Percentiles rank a stretch among this genome's conserved stretches.
Evolutionary conservation across 345 rosid genomes (phyloP).

Genomic region (Lagerstroemia speciosa): DNA sequence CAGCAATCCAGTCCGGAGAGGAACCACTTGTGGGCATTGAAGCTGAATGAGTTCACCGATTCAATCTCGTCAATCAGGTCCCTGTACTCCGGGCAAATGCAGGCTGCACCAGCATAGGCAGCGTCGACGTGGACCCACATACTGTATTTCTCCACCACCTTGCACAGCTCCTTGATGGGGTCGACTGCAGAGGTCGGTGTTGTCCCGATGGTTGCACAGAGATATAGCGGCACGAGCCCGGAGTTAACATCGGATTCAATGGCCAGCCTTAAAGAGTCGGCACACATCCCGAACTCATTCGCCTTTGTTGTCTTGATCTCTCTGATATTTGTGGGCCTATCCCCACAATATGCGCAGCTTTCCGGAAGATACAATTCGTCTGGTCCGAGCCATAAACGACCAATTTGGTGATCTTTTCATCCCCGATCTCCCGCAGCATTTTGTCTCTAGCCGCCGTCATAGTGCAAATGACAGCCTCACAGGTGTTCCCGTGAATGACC

Average conservation of each 20-base stretch:
- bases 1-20: too few relatives aligned
- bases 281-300: conserved; percentile 11
- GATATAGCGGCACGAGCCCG: too few relatives aligned
- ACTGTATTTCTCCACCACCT: conserved; percentile 13
- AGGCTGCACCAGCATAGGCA: conserved; percentile 38
- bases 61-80: conserved; percentile 33
- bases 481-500: too few relatives aligned
- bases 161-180: conserved; percentile 16
- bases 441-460: conserved; percentile 28
- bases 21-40: conserved; percentile 46
- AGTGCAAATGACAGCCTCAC: conserved; percentile 29
- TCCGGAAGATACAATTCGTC: too few relatives aligned
- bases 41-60: conserved; percentile 33
- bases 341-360: too few relatives aligned
- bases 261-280: conserved; percentile 1
- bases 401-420: too few relatives aligned
- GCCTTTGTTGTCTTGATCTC: conserved; percentile 22
- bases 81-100: conserved; percentile 45
- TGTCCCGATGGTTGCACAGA: too few relatives aligned
- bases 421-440: conserved; percentile 22
- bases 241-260: too few relatives aligned
- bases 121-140: too few relatives aligned
- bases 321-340: conserved; percentile 33
- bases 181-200: conserved; percentile 25
- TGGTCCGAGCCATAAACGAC: too few relatives aligned